phyloP scores from a whole-genome alignment of 202 grass and related monocot genomes.

The Bolboschoenoplectus hybrid region DNA sequence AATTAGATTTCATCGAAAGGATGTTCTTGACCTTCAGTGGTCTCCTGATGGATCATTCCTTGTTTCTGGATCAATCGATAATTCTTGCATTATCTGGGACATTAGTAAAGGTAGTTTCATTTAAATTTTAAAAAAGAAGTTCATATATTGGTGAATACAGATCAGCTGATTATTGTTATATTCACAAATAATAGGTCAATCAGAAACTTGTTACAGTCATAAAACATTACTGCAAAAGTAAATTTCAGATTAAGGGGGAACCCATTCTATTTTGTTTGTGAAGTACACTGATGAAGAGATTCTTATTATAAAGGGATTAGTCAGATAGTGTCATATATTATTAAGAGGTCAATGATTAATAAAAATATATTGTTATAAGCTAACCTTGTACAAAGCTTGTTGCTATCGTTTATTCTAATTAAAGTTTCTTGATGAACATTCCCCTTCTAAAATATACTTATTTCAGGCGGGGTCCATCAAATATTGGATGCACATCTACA shows the following conservation, averaged over 20 bases:
- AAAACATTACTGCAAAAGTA: background rate
- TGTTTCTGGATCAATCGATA: slow-evolving; percentile 93
- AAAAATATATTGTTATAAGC: background rate
- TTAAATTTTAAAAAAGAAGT: background rate
- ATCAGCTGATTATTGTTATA: slow-evolving; percentile 2
- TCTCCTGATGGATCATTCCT: slow-evolving; percentile 62
- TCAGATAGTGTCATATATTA: background rate
- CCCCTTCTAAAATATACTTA: background rate
- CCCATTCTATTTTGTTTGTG: background rate
- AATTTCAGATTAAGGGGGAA: background rate
- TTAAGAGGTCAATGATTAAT: background rate
- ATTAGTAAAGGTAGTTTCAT: slow-evolving; percentile 56
- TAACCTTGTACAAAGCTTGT: background rate
- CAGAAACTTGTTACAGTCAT: slow-evolving; percentile 3
- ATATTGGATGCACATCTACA: slow-evolving; percentile 91
- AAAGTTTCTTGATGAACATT: background rate
- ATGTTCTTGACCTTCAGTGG: slow-evolving; percentile 98
- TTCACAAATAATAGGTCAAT: background rate
- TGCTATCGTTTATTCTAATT: background rate
- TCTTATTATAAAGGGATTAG: background rate
- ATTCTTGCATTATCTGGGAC: slow-evolving; percentile 97
- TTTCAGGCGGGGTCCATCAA: slow-evolving; percentile 69
- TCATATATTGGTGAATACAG: background rate
- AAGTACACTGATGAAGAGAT: background rate
- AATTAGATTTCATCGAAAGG: slow-evolving; percentile 92